phyloP scores from a whole-genome alignment of 306 rosid genomes.

The Cucumis melo region DNA sequence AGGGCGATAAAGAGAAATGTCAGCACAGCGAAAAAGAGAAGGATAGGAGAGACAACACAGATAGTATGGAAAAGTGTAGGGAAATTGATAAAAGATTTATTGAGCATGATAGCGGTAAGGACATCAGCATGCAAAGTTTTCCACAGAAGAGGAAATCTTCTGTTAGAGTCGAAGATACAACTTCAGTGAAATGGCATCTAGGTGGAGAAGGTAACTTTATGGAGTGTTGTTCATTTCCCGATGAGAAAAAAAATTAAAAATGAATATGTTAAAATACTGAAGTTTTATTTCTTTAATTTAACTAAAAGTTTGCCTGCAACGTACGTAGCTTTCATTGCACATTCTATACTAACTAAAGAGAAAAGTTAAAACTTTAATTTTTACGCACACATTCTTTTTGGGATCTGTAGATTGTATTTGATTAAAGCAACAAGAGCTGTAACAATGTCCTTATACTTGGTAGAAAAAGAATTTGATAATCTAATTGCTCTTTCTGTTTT shows the following conservation, averaged over 20 bases:
- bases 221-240: not conserved
- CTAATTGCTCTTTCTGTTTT: not conserved
- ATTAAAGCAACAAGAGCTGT: not conserved
- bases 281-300: not conserved
- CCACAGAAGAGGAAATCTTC: constrained; percentile 59
- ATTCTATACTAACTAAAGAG: not conserved
- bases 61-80: constrained; percentile 39
- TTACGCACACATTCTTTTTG: not conserved
- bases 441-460: not conserved
- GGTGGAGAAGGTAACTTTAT: constrained; percentile 6
- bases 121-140: constrained; percentile 38
- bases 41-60: constrained; percentile 26
- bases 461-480: not conserved
- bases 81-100: constrained; percentile 67
- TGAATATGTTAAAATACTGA: not conserved
- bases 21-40: constrained; percentile 40
- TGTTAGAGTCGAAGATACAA: constrained; percentile 42
- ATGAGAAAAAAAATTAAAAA: not conserved
- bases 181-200: not conserved
- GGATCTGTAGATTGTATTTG: not conserved
- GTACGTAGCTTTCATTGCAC: not conserved
- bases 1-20: constrained; percentile 54
- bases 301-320: not conserved
- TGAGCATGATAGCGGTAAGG: constrained; percentile 54
- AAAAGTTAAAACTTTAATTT: not conserved